Evolutionary conservation across 805 yeast species (phyloP).

Genomic region (Ogataea ganodermae): DNA sequence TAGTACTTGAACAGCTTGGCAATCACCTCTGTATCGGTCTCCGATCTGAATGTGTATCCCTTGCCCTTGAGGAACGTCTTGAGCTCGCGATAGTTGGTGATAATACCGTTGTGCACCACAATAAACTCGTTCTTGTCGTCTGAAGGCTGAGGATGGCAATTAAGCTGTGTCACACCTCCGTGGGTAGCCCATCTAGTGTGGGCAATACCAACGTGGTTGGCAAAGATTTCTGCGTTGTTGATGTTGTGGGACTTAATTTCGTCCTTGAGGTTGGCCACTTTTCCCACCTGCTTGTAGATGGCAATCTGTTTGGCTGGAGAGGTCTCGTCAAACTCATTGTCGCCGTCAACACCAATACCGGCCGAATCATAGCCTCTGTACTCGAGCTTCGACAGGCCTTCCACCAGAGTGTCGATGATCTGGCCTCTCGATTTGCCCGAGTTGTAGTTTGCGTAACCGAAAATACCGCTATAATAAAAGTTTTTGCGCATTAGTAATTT

Average conservation of each 20-base stretch:
- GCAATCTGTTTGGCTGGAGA: conserved; percentile 58
- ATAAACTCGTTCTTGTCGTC: conserved; percentile 82
- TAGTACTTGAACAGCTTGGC: conserved; percentile 93
- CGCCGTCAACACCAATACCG: conserved; percentile 95
- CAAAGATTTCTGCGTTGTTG: conserved; percentile 64
- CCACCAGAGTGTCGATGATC: conserved; percentile 83
- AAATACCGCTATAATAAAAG: conserved; percentile 70
- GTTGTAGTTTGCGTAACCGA: conserved; percentile 95
- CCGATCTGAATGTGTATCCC: conserved; percentile 84
- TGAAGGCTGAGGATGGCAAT: conserved; percentile 96
- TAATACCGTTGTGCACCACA: conserved; percentile 96
- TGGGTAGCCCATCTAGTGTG: conserved; percentile 99
- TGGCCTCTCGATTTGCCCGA: conserved; percentile 93
- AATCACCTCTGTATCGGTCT: conserved; percentile 97
- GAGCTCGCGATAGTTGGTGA: conserved; percentile 91
- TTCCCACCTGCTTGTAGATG: conserved; percentile 85
- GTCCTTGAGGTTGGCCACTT: conserved; percentile 77
- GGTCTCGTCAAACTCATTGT: conserved; percentile 42
- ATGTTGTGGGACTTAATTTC: conserved; percentile 55
- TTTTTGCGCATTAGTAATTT: not conserved
- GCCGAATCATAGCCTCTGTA: conserved; percentile 98
- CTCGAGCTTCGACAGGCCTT: conserved; percentile 83
- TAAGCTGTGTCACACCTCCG: conserved; percentile 82
- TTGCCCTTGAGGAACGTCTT: conserved; percentile 77
- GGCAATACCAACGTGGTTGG: conserved; percentile 92